Base-by-base conservation (phyloP, 192 early-diverging fungal species). In the Coemansia sp. region DNA sequence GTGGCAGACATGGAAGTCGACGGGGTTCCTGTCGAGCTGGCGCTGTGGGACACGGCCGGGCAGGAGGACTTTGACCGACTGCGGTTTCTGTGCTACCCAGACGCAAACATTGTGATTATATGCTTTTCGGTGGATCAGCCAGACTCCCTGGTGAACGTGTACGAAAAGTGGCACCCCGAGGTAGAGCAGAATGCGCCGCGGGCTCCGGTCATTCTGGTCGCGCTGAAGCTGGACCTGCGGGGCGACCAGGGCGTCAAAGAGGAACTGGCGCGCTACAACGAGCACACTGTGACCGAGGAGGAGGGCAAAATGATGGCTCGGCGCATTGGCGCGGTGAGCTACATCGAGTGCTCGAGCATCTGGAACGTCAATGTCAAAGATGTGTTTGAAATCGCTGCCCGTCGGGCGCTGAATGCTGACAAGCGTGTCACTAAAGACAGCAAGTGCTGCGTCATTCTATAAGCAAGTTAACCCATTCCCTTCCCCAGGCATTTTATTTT, bases 11-110 rank as follows among this genome's bases (percentile, higher is more conserved):
- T 98, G 51, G 84, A 90, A 56, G 86, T 90, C 31, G 90, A 95
- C 72, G 90, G 88, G 62, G 58, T 23, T 23, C 49, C 52, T 22
- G 90, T 97, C 16, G 90, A 95, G 73, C 80, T 98, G 31, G 92
- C 90, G 33, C 77, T 98, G 22, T 98, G 94, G 93, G 96, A 98
- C 87, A 97, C 95, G 56, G 94, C 95, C 54, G 69, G 95, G 86
- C 94, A 96, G 62, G 94, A 97, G 81, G 95, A 98, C 73, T 96
- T 95, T 69, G 94, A 97, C 81, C 90, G 93, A 58, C 81, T 98
- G 61, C 88, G 95, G 33, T 87, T 90, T 16, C 81, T 97, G 56
- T 93, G 89, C n/a, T 98, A 97, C 67, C 89, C 93, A 9, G 93
- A 92, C 70, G 88, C 92, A n/a, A 85, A 95, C 76, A 91, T 95